Conservation (phyloP, 192 early-diverging fungal species). For the Entrophospora sp. region DNA sequence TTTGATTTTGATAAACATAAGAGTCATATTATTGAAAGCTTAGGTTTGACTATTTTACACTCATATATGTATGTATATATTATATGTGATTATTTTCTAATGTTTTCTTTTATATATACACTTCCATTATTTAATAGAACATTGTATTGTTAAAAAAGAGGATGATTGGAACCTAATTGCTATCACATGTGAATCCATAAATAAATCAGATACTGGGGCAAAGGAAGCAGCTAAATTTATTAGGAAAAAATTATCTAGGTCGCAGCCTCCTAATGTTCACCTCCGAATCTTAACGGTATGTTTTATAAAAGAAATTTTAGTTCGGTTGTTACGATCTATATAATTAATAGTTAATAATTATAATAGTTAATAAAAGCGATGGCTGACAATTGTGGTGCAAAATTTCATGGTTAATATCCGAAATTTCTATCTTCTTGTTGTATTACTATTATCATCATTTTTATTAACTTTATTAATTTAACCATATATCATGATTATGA, state of each 20-base stretch:
- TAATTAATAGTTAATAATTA: not conserved
- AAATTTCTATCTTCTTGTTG: no score
- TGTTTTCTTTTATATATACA: not conserved
- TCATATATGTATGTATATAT: no score
- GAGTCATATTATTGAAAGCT: no score
- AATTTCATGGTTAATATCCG: conserved; percentile 12
- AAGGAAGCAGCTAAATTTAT: conserved; percentile 16
- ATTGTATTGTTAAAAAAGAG: conserved; percentile 1
- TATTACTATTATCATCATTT: not conserved
- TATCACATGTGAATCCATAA: not conserved
- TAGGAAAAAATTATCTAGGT: not conserved
- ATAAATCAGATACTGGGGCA: not conserved
- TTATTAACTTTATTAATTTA: not conserved
- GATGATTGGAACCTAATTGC: conserved; percentile 13
- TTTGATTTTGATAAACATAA: no score
- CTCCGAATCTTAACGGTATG: not conserved
- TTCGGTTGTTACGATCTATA: not conserved
- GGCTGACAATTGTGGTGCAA: conserved; percentile 14
- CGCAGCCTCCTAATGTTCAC: not conserved
- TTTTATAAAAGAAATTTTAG: not conserved
- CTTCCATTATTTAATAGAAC: conserved; percentile 3
- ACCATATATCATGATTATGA: not conserved
- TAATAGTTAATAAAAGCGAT: conserved; percentile 1
- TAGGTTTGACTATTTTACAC: no score
- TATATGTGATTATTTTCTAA: no score